Evolutionary conservation across 352 stramenopile species (phyloP), one percentile per base, ranked within the genome.

Genomic region (Pythium sp.): DNA sequence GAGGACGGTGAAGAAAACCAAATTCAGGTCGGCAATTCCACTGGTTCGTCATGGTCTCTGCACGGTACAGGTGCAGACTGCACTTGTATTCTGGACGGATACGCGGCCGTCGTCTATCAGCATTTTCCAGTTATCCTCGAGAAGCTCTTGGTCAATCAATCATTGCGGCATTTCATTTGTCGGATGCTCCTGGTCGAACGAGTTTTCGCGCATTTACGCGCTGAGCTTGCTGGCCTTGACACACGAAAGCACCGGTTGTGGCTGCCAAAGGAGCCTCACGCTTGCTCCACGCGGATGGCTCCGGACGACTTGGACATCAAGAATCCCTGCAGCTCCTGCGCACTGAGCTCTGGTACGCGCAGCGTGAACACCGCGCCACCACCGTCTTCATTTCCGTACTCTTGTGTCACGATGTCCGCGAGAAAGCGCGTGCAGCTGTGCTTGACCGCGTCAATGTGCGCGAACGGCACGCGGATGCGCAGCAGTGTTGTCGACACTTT

Each of bases 301-400:
- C 82, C 82, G 28, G 80, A 80, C 41, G 82, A 91, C 55, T 77
- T 84, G 3, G 77, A 80, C 26, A 65, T 64, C 11, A 91, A 41
- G 34, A 88, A 83, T 6, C 56, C 68, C 3, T 64, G 26, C 36
- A 91, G 75, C 58, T 75, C 71, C 6, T 73, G 65, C 0, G 32
- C 58, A 28, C 76, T 73, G 34, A 67, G 59, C 53, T 67, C 58
- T 18, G 80, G 79, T 14, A 91, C 76, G 57, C 73, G 74, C n/a
- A 89, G 54, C 22, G 65, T 71, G 62, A 89, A 91, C 26, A 51
- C 61, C 0, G 82, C 82, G 43, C 71, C 65, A n/a, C 59, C 34
- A 0, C 75, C 20, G 20, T n/a, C 30, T 11, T 24, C 30, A 15
- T 28, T 24, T 18, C 55, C 68, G 41, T 67, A 82, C 14, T 76